Conservation (phyloP, 192 early-diverging fungal species). For the Backusella mclennaniae region DNA sequence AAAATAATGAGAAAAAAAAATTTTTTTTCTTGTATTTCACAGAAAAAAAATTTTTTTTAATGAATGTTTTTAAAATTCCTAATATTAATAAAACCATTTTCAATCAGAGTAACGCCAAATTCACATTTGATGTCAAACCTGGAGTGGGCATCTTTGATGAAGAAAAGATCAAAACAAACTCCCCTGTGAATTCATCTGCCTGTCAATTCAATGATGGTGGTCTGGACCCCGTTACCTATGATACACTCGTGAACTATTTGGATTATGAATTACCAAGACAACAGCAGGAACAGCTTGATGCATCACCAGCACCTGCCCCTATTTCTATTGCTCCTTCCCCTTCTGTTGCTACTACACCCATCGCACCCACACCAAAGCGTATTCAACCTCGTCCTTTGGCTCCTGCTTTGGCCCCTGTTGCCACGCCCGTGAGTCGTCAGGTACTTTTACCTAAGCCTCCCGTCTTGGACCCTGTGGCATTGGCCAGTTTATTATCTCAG, state of each 20-base stretch:
- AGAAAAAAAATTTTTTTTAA: neutral
- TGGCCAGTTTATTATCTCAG: conserved; percentile 2
- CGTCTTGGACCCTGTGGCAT: neutral
- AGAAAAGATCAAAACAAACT: conserved; percentile 17
- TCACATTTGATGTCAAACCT: conserved; percentile 64
- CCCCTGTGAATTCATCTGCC: neutral
- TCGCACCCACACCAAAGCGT: conserved; percentile 4
- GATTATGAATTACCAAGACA: conserved; percentile 36
- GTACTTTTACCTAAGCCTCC: conserved; percentile 25
- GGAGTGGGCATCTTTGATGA: conserved; percentile 49
- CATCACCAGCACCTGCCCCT: neutral
- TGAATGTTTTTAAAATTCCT: neutral
- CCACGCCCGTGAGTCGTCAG: neutral
- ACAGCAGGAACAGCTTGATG: conserved; percentile 19
- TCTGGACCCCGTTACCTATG: conserved; percentile 30
- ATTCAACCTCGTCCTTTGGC: conserved; percentile 20
- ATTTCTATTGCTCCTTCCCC: neutral
- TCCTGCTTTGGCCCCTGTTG: neutral
- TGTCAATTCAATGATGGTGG: conserved; percentile 13
- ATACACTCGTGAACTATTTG: conserved; percentile 36
- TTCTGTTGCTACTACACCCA: neutral
- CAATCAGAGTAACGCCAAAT: conserved; percentile 62
- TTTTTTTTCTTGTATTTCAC: neutral
- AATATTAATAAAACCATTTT: neutral
- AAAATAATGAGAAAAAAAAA: neutral